phyloP scores from a whole-genome alignment of 2,329 filamentous ascomycete species.

The Hypoxylon sp. region DNA sequence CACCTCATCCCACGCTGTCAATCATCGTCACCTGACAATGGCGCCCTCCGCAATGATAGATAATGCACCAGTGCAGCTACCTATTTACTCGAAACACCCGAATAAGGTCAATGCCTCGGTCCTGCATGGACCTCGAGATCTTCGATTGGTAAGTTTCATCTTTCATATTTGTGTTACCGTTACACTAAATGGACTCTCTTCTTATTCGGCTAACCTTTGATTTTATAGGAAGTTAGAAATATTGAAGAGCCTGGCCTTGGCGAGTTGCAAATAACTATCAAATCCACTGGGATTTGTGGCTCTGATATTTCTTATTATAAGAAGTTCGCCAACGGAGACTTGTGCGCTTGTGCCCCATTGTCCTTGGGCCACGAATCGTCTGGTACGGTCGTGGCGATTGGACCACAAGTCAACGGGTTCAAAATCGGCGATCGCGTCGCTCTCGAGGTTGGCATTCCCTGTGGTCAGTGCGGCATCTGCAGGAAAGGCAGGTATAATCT shows the following conservation, averaged over 20 bases:
- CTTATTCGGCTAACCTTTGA: conserved; percentile 26
- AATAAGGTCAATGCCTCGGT: conserved; percentile 61
- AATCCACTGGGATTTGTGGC: conserved; percentile 73
- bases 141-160: conserved; percentile 61
- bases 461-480: conserved; percentile 52
- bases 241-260: conserved; percentile 57
- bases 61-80: conserved; percentile 54
- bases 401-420: conserved; percentile 61
- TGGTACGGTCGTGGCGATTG: conserved; percentile 65
- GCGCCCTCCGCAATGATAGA: conserved; percentile 60
- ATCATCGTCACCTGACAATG: conserved; percentile 51
- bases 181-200: conserved; percentile 42
- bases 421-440: conserved; percentile 64
- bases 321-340: conserved; percentile 75
- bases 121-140: conserved; percentile 64
- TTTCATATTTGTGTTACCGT: conserved; percentile 38
- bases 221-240: conserved; percentile 57
- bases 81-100: conserved; percentile 53
- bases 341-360: conserved; percentile 71
- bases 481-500: conserved; percentile 67
- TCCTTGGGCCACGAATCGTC: conserved; percentile 72
- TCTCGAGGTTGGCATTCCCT: conserved; percentile 52
- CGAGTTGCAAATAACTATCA: conserved; percentile 72
- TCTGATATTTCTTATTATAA: conserved; percentile 77
- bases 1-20: conserved; percentile 49